A percentile compares a stretch with the other conserved stretches of the same genome.
phyloP scores from a whole-genome alignment of 179 eudicot species.

The Pouteria campechiana region DNA sequence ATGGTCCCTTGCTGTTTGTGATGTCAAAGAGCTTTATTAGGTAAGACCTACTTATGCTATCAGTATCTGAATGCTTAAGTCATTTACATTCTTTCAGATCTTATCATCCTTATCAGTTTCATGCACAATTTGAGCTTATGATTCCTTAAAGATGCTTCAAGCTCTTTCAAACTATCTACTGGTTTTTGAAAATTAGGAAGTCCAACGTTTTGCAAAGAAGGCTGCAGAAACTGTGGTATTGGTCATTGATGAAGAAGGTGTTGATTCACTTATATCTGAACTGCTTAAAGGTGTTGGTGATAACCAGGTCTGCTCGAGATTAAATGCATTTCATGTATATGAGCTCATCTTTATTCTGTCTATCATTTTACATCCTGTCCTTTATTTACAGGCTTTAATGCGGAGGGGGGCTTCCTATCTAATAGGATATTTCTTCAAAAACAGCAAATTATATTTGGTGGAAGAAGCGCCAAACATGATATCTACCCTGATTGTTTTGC shows the following conservation, averaged over 20 bases:
- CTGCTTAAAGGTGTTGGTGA: constrained; percentile 75
- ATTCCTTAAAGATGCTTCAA: too few species aligned
- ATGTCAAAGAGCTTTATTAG: too few species aligned
- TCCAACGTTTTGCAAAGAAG: constrained; percentile 68
- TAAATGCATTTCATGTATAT: neutral
- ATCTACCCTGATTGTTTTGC: constrained; percentile 74
- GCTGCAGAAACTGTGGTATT: constrained; percentile 94
- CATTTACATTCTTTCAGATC: too few species aligned
- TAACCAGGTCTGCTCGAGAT: constrained; percentile 16
- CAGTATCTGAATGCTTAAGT: too few species aligned
- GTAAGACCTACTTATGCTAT: too few species aligned
- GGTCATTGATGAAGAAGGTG: constrained; percentile 94
- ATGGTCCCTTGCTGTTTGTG: too few species aligned
- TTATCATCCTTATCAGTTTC: too few species aligned
- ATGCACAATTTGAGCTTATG: too few species aligned
- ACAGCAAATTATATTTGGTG: constrained; percentile 80
- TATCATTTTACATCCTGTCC: neutral
- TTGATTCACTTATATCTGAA: constrained; percentile 72
- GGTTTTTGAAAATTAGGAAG: constrained; percentile 31
- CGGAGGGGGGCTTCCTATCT: constrained; percentile 76
- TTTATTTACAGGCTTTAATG: constrained; percentile 49
- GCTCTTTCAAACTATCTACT: neutral
- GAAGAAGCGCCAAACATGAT: constrained; percentile 95
- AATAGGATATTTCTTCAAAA: constrained; percentile 80
- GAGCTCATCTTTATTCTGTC: neutral